Conservation (phyloP, 164 flowering plant species). For the Dillenia suffruticosa region DNA sequence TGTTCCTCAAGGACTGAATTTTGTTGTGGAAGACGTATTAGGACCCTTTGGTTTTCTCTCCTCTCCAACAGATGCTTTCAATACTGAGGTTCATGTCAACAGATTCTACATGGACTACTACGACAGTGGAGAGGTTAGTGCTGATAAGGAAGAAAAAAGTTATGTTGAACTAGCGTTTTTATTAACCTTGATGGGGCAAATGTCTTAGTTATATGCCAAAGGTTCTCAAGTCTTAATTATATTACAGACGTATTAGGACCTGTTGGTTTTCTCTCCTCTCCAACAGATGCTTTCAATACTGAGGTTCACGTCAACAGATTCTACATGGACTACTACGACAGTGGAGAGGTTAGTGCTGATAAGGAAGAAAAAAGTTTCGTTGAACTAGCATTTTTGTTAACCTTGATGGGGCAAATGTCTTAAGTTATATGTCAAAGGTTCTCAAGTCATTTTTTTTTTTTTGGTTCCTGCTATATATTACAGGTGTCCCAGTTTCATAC, state of each 20-base stretch:
- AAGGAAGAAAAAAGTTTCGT: too few relatives aligned
- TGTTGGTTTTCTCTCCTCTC: conserved; percentile 77
- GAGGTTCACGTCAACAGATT: conserved; percentile 94
- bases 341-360: conserved; percentile 68
- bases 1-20: conserved; percentile 95
- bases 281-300: conserved; percentile 72
- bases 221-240: neutral
- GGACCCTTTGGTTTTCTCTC: conserved; percentile 85
- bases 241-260: conserved; percentile 83
- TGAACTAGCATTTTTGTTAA: too few relatives aligned
- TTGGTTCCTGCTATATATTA: conserved; percentile 6
- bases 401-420: too few relatives aligned
- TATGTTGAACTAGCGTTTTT: too few relatives aligned
- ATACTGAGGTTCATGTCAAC: conserved; percentile 92
- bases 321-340: conserved; percentile 69
- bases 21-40: conserved; percentile 83
- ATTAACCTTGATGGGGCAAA: too few relatives aligned
- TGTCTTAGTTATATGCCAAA: too few relatives aligned
- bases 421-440: too few relatives aligned
- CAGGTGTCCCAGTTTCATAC: conserved; percentile 84
- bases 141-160: too few relatives aligned
- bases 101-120: conserved; percentile 87
- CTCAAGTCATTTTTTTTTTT: conserved; percentile 1
- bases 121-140: conserved; percentile 83
- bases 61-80: conserved; percentile 68